A percentile compares a stretch with the other conserved stretches of the same genome.
Evolutionary conservation across 495 filamentous ascomycete genomes (phyloP).

Genomic region (Aspergillus asperescens): DNA sequence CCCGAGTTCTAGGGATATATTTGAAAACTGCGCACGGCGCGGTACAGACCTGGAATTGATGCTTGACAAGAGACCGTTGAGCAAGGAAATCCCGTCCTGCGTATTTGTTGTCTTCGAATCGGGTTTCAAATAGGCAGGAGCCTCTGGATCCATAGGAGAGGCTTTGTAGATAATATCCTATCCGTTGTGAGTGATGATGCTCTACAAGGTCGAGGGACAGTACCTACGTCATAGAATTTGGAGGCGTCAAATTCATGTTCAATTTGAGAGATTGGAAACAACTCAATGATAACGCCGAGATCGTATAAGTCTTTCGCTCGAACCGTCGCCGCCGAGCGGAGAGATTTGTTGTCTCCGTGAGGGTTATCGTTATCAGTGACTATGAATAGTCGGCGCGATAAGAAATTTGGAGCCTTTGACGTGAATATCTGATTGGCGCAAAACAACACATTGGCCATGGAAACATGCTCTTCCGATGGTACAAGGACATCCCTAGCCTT

Average conservation of each 20-base stretch:
- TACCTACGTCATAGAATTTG: conserved; percentile 84
- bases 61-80: conserved; percentile 78
- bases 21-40: conserved; percentile 82
- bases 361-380: conserved; percentile 95
- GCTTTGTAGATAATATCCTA: conserved; percentile 77
- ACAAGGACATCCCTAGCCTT: conserved; percentile 57
- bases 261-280: conserved; percentile 80
- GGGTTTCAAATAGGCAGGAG: conserved; percentile 48
- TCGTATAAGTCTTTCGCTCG: conserved; percentile 95
- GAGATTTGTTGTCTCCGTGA: conserved; percentile 61
- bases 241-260: conserved; percentile 73
- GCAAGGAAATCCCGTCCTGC: conserved; percentile 71
- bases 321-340: conserved; percentile 70
- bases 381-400: conserved; percentile 85
- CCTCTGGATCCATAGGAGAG: conserved; percentile 60
- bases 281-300: conserved; percentile 84
- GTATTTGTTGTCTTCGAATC: conserved; percentile 47
- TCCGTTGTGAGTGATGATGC: conserved; percentile 2
- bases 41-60: conserved; percentile 87
- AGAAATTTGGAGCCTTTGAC: conserved; percentile 89
- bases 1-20: conserved; percentile 77
- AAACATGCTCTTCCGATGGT: conserved; percentile 61
- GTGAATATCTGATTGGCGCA: conserved; percentile 96
- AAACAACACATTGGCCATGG: conserved; percentile 89
- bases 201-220: not conserved